Evolutionary conservation across 345 rosid genomes (phyloP).

Genomic region (Gossypium raimondii): DNA sequence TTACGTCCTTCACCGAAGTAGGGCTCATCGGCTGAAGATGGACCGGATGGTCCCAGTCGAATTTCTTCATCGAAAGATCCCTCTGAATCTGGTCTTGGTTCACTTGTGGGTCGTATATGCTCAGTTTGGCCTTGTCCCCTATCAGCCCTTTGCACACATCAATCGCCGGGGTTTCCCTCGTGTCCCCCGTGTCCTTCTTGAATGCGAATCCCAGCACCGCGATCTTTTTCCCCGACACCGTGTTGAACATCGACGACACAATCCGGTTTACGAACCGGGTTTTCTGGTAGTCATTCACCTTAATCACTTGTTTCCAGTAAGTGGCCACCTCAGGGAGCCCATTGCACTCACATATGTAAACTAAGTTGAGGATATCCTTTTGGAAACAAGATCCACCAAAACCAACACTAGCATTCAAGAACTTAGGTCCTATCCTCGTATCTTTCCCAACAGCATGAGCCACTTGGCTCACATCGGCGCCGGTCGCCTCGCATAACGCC

Average conservation of each 20-base stretch:
- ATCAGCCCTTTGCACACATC: slow-evolving; percentile 65
- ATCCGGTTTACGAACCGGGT: slow-evolving; percentile 57
- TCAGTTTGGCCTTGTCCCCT: slow-evolving; percentile 54
- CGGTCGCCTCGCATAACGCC: slow-evolving; percentile 70
- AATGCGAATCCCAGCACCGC: slow-evolving; percentile 66
- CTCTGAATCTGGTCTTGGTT: slow-evolving; percentile 56
- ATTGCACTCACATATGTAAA: slow-evolving; percentile 67
- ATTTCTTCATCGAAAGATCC: slow-evolving; percentile 66
- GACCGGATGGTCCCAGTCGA: slow-evolving; percentile 66
- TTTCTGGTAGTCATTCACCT: slow-evolving; percentile 73
- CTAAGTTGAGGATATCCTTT: slow-evolving; percentile 61
- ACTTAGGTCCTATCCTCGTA: slow-evolving; percentile 65
- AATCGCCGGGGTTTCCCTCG: slow-evolving; percentile 74
- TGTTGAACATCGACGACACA: slow-evolving; percentile 65
- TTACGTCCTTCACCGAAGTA: slow-evolving; percentile 43
- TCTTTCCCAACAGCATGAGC: slow-evolving; percentile 60
- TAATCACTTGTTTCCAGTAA: slow-evolving; percentile 75
- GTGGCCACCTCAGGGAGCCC: slow-evolving; percentile 66
- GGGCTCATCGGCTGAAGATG: slow-evolving; percentile 58
- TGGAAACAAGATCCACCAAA: slow-evolving; percentile 79
- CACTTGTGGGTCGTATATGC: slow-evolving; percentile 66
- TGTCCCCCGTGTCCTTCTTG: slow-evolving; percentile 78
- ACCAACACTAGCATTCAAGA: slow-evolving; percentile 69
- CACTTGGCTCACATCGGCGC: slow-evolving; percentile 61
- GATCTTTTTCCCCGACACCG: slow-evolving; percentile 56